These are phyloP conservation scores for Miscanthus lutarioriparius DNA, from an alignment of 176 grass and related monocot species.

Conservation along the genomic window DNA sequence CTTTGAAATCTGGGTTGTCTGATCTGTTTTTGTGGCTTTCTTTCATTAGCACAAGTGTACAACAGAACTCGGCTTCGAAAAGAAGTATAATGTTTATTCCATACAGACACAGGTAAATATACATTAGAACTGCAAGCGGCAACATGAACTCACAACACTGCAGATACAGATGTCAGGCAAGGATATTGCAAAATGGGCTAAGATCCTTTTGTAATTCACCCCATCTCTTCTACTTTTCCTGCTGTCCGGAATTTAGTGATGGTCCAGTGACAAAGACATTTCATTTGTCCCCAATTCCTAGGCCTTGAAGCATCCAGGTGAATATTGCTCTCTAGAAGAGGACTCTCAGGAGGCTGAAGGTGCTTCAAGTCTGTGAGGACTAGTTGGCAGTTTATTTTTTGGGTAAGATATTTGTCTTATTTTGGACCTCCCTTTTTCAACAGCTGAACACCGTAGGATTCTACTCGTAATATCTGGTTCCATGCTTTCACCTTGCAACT, in stretches of 20 bases:
- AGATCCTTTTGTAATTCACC: slow-evolving; percentile 51
- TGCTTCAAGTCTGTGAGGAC: background rate
- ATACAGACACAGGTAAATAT: background rate
- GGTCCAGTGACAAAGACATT: slow-evolving; percentile 43
- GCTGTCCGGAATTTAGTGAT: slow-evolving; percentile 46
- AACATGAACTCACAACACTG: slow-evolving; percentile 7
- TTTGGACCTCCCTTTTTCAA: background rate
- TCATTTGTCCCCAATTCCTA: slow-evolving; percentile 40
- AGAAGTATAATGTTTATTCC: background rate
- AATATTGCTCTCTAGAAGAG: slow-evolving; percentile 27
- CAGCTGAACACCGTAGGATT: background rate
- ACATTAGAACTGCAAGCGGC: slow-evolving; percentile 15
- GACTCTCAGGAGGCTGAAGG: slow-evolving; percentile 8
- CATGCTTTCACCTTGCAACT: slow-evolving; percentile 21
- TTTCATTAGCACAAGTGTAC: slow-evolving; percentile 8
- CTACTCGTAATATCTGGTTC: background rate
- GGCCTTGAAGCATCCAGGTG: slow-evolving; percentile 23
- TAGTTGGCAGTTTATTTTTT: background rate
- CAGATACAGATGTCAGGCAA: slow-evolving; percentile 18
- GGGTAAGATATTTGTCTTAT: slow-evolving; percentile 24
- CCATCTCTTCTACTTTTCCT: slow-evolving; percentile 38
- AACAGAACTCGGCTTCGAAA: slow-evolving; percentile 10
- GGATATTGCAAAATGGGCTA: slow-evolving; percentile 46
- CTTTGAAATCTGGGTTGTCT: slow-evolving; percentile 6
- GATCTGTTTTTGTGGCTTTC: slow-evolving; percentile 24